Evolutionary conservation across 2,329 filamentous ascomycete species (phyloP), one percentile per base, ranked within the genome.

Genomic region (Colletotrichum sp.): DNA sequence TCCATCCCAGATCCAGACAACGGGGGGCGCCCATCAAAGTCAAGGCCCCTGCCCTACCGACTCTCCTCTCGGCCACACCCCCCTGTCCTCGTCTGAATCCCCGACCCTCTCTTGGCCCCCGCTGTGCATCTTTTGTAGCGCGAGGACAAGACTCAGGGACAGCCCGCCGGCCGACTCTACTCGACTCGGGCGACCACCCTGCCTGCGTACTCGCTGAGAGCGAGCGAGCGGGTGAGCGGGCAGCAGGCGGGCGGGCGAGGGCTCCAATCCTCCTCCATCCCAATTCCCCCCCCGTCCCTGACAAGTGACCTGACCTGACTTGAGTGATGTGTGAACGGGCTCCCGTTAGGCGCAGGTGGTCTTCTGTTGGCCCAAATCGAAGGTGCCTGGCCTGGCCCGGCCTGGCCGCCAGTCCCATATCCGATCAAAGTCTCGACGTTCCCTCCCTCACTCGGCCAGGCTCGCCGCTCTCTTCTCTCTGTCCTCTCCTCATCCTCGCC

Each of bases 361-460:
- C 59, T 52, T 60, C 34, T 71, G 67, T 60, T 66, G 34, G 49
- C 24, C 63, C 24, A 75, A 55, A 68, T 68, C 65, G 59, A 15
- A 10, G 36, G 18, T 44, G 55, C 62, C 66, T 65, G 44, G 71
- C 36, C 59, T 74, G 66, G 71, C 72, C 62, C 68, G 72, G 68
- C 71, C 75, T 57, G 66, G 71, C 62, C 71, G 66, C 28, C 26
- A 64, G 63, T 75, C 62, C 75, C 75, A 76, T 70, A 62, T 76
- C 66, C 75, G 71, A 75, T 76, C 66, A 70, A 74, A 74, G 71
- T 75, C 71, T 71, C 75, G 70, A 72, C 57, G 63, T 76, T 74
- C 71, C 62, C 72, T 75, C 73, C 57, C 73, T 76, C 73, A 32
- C 60, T 60, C 60, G 71, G 60, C 60, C 71, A 69, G 60, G 66